Percentiles rank a stretch among this genome's conserved stretches.
Evolutionary conservation across 495 filamentous ascomycete genomes (phyloP).

Genomic region (Pyrenopolyporus hunteri): DNA sequence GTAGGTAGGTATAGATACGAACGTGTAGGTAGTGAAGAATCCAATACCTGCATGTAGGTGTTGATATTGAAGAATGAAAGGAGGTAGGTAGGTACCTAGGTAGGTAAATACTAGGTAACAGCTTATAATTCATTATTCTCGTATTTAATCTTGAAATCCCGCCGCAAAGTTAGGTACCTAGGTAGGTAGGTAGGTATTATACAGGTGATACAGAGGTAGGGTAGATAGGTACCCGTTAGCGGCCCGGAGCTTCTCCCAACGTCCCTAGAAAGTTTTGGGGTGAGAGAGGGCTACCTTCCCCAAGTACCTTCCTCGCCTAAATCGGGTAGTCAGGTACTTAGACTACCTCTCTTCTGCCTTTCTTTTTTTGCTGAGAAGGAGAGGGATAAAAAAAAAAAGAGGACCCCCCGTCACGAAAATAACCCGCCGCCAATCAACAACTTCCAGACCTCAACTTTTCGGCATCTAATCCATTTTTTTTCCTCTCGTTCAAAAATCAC

Average conservation of each 20-base stretch:
- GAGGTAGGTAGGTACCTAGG: too few species aligned
- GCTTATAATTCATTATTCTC: too few species aligned
- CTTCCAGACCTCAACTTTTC: conserved; percentile 10
- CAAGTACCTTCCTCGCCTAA: not conserved
- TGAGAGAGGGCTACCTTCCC: conserved; percentile 12
- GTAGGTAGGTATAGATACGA: too few species aligned
- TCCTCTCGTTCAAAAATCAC: too few species aligned
- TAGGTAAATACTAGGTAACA: too few species aligned
- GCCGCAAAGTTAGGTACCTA: not conserved
- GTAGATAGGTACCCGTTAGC: conserved; percentile 6
- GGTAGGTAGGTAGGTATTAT: conserved; percentile 1
- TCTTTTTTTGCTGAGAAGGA: conserved; percentile 25
- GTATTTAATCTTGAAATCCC: too few species aligned
- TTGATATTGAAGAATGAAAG: not conserved
- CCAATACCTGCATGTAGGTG: too few species aligned
- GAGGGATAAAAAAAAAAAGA: too few species aligned
- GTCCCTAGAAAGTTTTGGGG: conserved; percentile 32
- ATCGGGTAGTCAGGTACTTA: not conserved
- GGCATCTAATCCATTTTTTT: conserved; percentile 33
- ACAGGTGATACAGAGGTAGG: too few species aligned
- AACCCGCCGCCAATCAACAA: conserved; percentile 36
- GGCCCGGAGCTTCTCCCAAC: conserved; percentile 38
- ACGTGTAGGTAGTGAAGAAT: too few species aligned
- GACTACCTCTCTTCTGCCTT: too few species aligned
- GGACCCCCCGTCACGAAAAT: conserved; percentile 30